A percentile compares a stretch with the other conserved stretches of the same genome.
These are phyloP conservation scores for Lepidium campestre DNA, from an alignment of 441 rosid species.

Conservation along the genomic window DNA sequence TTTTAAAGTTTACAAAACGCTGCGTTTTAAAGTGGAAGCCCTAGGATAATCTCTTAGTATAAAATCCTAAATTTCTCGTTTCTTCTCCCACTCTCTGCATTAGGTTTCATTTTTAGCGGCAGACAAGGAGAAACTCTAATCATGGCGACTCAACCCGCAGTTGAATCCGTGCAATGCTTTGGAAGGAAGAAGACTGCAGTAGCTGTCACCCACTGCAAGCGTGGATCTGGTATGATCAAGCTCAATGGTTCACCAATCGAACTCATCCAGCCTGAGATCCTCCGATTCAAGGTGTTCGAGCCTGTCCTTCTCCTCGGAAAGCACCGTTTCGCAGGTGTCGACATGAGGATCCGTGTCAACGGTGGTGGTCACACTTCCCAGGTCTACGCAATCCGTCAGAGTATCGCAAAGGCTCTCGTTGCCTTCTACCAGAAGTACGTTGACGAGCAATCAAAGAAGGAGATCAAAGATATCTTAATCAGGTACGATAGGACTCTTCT, in stretches of 20 bases:
- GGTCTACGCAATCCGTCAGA: slow-evolving; percentile 76
- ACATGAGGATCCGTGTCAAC: slow-evolving; percentile 71
- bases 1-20: background rate
- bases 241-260: slow-evolving; percentile 74
- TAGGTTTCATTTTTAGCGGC: slow-evolving; percentile 20
- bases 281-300: slow-evolving; percentile 66
- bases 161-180: slow-evolving; percentile 56
- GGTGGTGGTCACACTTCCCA: slow-evolving; percentile 82
- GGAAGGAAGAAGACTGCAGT: slow-evolving; percentile 83
- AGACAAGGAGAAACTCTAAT: slow-evolving; percentile 9
- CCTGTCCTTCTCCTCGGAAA: slow-evolving; percentile 65
- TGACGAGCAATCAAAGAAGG: slow-evolving; percentile 80
- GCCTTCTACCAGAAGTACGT: slow-evolving; percentile 72
- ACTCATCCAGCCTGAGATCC: slow-evolving; percentile 71
- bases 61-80: background rate
- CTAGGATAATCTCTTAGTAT: background rate
- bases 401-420: slow-evolving; percentile 72
- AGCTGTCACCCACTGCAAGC: slow-evolving; percentile 60
- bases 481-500: slow-evolving; percentile 78
- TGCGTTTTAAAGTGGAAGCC: slow-evolving; percentile 11
- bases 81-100: background rate
- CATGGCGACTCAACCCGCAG: slow-evolving; percentile 32
- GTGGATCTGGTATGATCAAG: slow-evolving; percentile 67
- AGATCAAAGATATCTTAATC: slow-evolving; percentile 63
- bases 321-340: slow-evolving; percentile 64